Evolutionary conservation across 805 yeast genomes (phyloP).

Genomic region (Barnettozyma botsteinii): DNA sequence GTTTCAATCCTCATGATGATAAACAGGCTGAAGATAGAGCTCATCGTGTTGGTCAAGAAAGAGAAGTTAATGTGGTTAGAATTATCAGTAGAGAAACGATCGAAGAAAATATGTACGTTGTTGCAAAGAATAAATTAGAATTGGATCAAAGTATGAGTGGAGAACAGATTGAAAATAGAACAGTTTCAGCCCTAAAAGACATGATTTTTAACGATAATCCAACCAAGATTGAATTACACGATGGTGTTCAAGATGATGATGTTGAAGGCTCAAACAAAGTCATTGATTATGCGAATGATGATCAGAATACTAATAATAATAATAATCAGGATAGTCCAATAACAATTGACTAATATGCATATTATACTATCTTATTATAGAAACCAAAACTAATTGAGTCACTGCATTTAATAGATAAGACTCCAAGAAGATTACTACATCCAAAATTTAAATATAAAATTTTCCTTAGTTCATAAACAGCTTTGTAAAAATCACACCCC

Average conservation of each 20-base stretch:
- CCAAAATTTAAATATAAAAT: too few species aligned
- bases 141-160: conserved; percentile 47
- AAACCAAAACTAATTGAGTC: conserved; percentile 8
- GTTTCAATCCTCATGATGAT: conserved; percentile 97
- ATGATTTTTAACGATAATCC: conserved; percentile 40
- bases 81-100: conserved; percentile 69
- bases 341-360: conserved; percentile 5
- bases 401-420: too few species aligned
- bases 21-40: conserved; percentile 98
- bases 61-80: conserved; percentile 74
- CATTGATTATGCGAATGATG: too few species aligned
- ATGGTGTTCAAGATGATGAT: not conserved
- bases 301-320: not conserved
- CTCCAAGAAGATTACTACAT: too few species aligned
- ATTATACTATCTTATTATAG: not conserved
- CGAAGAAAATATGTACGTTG: conserved; percentile 80
- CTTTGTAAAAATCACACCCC: not conserved
- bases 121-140: conserved; percentile 88
- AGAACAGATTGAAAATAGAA: conserved; percentile 24
- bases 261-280: too few species aligned
- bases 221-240: conserved; percentile 13
- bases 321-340: not conserved
- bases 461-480: not conserved
- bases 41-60: conserved; percentile 92
- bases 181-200: conserved; percentile 31